phyloP scores from a whole-genome alignment of 2,329 filamentous ascomycete genomes.

The Paecilomyces niveus region DNA sequence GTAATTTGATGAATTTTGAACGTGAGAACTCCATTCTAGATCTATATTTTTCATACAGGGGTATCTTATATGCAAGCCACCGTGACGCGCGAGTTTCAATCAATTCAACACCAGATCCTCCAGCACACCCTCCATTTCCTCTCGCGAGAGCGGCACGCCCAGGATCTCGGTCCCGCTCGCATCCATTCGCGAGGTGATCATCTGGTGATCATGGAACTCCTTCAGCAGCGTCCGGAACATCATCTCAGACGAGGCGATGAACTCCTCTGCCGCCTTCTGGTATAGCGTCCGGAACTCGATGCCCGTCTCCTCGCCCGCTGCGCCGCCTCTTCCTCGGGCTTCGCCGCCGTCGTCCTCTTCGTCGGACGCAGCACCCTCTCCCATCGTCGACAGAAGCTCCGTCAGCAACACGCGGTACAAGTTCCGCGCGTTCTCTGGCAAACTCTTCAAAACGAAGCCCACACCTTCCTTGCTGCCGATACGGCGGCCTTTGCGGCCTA shows the following conservation, averaged over 20 bases:
- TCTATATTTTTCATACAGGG: constrained; percentile 13
- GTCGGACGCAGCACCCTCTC: constrained; percentile 42
- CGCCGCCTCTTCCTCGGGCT: constrained; percentile 14
- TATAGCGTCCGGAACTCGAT: constrained; percentile 90
- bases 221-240: constrained; percentile 89
- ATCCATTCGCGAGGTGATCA: constrained; percentile 86
- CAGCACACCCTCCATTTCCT: constrained; percentile 81
- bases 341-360: constrained; percentile 43
- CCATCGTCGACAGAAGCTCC: constrained; percentile 68
- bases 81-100: constrained; percentile 1
- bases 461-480: constrained; percentile 88
- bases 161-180: constrained; percentile 76
- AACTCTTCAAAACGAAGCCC: constrained; percentile 77
- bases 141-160: constrained; percentile 75
- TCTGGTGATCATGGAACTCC: constrained; percentile 97
- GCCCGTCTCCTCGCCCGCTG: constrained; percentile 44
- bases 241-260: constrained; percentile 95
- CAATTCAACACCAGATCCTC: constrained; percentile 58
- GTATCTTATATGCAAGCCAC: constrained; percentile 23
- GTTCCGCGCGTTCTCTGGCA: constrained; percentile 86
- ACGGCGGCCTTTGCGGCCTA: constrained; percentile 71
- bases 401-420: constrained; percentile 78
- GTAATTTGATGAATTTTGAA: constrained; percentile 2
- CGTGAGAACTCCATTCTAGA: neutral
- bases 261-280: constrained; percentile 91